Evolutionary conservation across 352 stramenopile species (phyloP), one percentile per base, ranked within the genome.

Genomic region (Phytophthora pistaciae): DNA sequence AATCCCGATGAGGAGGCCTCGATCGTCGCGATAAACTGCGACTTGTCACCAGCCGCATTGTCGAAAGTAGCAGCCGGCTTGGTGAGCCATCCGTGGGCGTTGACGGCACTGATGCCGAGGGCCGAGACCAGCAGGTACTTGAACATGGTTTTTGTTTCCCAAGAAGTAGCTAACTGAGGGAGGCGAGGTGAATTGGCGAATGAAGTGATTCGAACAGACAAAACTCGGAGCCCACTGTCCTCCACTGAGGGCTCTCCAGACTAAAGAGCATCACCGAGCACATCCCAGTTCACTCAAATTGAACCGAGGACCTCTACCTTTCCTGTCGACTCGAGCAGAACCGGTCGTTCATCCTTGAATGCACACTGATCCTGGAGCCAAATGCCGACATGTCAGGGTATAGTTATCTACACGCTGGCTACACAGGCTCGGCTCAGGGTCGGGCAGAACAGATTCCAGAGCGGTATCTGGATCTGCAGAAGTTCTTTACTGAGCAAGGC

Each of bases 21-120:
- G 42, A 78, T 78, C 5, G 71, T 75, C 10, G 56, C 71, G 27
- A 78, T 72, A 66, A 65, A 78, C 66, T 78, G 71, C 3, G 71
- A 59, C 40, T 56, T 53, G 60, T 78, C 67, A 5, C 67, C 67
- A 0, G 68, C 61, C 23, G 42, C 25, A 6, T 54, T 25, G 1
- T 49, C n/a, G 42, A 78, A 78, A 1, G 60, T 75, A 20, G 57
- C 60, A 5, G 18, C 50, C 11, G 71, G 71, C 2, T 74, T 50
- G 25, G 60, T 57, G 66, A 78, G 62, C 55, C 66, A 78, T 36
- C 71, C 71, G 53, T 78, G 71, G 14, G 42, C 71, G 44, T 75
- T 65, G 21, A 66, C 46, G 27, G 50, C 46, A n/a, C 27, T 21
- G 16, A 40, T 20, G n/a, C 21, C 44, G 27, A 70, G 27, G 18